phyloP scores from a whole-genome alignment of 192 early-diverging fungal species.

The Obelidium mucronatum region DNA sequence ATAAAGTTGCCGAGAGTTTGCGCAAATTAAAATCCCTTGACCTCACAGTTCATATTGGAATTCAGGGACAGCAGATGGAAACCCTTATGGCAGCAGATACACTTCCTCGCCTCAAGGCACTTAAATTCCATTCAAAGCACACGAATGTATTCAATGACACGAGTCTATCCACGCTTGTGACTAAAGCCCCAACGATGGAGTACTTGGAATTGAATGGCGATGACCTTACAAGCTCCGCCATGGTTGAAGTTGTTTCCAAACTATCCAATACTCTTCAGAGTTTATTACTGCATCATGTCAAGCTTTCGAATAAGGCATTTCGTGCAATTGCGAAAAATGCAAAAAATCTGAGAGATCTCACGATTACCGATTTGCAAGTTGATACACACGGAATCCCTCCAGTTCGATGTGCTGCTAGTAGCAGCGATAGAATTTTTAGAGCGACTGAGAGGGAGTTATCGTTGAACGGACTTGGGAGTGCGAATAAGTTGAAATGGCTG shows the following conservation, averaged over 20 bases:
- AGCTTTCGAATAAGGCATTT: constrained; percentile 38
- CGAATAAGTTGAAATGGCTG: constrained; percentile 44
- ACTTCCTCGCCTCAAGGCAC: constrained; percentile 41
- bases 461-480: constrained; percentile 15
- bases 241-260: constrained; percentile 32
- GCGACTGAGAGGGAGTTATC: constrained; percentile 11
- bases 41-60: constrained; percentile 56
- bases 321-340: constrained; percentile 17
- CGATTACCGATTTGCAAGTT: constrained; percentile 49
- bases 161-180: constrained; percentile 26
- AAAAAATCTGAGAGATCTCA: constrained; percentile 43
- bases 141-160: constrained; percentile 53
- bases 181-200: constrained; percentile 37
- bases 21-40: constrained; percentile 45
- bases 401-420: background rate
- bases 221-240: constrained; percentile 23
- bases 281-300: constrained; percentile 50
- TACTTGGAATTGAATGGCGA: constrained; percentile 59
- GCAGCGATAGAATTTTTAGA: background rate
- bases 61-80: constrained; percentile 42
- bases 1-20: constrained; percentile 35
- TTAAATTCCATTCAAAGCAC: constrained; percentile 58
- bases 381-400: background rate
- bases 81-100: constrained; percentile 28
- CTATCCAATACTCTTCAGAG: constrained; percentile 38